These are phyloP conservation scores for Phytophthora megakarya DNA, from an alignment of 352 stramenopile genomes.

Conservation along the genomic window DNA sequence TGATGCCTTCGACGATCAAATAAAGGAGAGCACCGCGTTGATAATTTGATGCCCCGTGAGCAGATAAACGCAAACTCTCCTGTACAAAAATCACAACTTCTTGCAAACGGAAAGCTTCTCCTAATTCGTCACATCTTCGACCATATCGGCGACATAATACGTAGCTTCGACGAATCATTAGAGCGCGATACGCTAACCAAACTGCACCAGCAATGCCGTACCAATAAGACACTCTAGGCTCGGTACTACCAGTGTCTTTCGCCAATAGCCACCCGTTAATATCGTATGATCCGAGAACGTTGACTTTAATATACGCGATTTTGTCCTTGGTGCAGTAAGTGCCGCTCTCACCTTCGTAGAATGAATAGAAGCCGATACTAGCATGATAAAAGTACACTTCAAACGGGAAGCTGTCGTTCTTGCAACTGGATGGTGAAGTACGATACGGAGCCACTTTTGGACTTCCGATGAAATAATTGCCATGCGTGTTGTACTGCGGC, in stretches of 20 bases:
- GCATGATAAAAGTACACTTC: conserved; percentile 22
- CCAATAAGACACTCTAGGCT: conserved; percentile 19
- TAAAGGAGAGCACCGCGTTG: conserved; percentile 25
- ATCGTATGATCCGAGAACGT: conserved; percentile 19
- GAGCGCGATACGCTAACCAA: conserved; percentile 21
- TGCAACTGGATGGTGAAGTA: conserved; percentile 1
- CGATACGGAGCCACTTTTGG: background rate
- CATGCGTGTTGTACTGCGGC: conserved; percentile 26
- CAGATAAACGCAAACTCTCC: conserved; percentile 22
- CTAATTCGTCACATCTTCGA: conserved; percentile 8
- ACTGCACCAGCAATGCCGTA: conserved; percentile 12
- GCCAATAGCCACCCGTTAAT: conserved; percentile 23
- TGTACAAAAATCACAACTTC: conserved; percentile 21
- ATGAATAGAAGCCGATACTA: background rate
- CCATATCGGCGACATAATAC: background rate
- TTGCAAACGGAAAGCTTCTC: background rate
- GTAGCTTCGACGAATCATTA: conserved; percentile 20
- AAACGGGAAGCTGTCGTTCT: conserved; percentile 12
- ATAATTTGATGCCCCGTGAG: conserved; percentile 23
- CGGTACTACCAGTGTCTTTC: conserved; percentile 13
- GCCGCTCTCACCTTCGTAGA: background rate
- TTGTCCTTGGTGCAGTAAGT: conserved; percentile 17
- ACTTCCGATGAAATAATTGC: conserved; percentile 11
- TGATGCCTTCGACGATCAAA: conserved; percentile 30
- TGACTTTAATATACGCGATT: background rate